Percentiles rank a stretch among this genome's conserved stretches.
phyloP scores from a whole-genome alignment of 352 stramenopile species.

The Pythium rishiriense region DNA sequence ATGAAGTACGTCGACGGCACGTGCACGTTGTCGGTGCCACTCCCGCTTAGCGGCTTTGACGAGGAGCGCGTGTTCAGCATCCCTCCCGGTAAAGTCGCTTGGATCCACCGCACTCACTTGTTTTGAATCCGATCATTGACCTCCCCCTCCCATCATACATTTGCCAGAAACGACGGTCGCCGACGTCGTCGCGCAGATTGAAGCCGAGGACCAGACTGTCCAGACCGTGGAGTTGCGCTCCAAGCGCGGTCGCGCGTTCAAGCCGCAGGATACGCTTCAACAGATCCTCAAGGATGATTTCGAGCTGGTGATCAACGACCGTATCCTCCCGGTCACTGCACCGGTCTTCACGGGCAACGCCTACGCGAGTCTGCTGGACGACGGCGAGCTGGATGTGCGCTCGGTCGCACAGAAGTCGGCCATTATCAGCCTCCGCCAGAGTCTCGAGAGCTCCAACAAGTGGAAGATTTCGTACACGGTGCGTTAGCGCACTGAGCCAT shows the following conservation, averaged over 20 bases:
- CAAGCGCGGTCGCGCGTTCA: conserved; percentile 56
- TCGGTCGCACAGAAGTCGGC: conserved; percentile 78
- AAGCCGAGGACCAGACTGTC: conserved; percentile 73
- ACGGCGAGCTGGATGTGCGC: conserved; percentile 77
- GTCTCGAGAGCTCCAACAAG: conserved; percentile 69
- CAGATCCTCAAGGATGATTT: conserved; percentile 81
- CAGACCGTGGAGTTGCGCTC: conserved; percentile 68
- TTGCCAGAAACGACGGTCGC: conserved; percentile 70
- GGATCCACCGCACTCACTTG: too few species aligned
- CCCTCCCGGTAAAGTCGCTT: conserved; percentile 55
- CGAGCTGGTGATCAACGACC: conserved; percentile 79
- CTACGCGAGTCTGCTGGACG: conserved; percentile 71
- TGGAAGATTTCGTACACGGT: conserved; percentile 77
- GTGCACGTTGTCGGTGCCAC: conserved; percentile 70
- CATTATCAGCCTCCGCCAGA: conserved; percentile 72
- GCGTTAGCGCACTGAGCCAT: too few species aligned
- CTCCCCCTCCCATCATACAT: too few species aligned
- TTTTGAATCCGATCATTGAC: too few species aligned
- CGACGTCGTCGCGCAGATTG: conserved; percentile 72
- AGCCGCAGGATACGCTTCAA: conserved; percentile 60
- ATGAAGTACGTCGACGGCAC: conserved; percentile 81
- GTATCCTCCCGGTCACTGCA: conserved; percentile 66
- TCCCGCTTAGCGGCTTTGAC: conserved; percentile 78
- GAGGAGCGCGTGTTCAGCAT: conserved; percentile 82
- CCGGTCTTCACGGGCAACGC: conserved; percentile 73